These are phyloP conservation scores for Ophiostoma ips DNA, from an alignment of 2,329 filamentous ascomycete species.

Conservation along the genomic window DNA sequence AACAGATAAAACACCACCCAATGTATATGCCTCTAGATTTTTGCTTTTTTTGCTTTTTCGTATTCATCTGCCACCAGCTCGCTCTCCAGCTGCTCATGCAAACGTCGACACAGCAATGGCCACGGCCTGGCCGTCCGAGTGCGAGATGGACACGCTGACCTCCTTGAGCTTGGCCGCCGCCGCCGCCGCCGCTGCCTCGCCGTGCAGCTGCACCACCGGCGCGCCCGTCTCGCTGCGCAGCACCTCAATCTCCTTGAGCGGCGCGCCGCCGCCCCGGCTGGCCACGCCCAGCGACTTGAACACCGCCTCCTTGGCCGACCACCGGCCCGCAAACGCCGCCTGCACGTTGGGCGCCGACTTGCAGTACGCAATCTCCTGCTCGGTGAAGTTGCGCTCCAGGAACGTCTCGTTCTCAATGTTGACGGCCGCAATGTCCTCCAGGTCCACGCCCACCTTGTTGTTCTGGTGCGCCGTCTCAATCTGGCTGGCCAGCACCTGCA, in stretches of 20 bases:
- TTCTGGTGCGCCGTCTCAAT: slow-evolving; percentile 36
- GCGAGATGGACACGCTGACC: slow-evolving; percentile 87
- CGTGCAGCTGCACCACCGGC: slow-evolving; percentile 71
- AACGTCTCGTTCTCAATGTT: slow-evolving; percentile 94
- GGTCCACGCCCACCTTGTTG: slow-evolving; percentile 84
- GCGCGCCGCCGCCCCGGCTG: slow-evolving; percentile 76
- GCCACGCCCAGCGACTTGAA: slow-evolving; percentile 91
- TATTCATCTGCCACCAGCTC: neutral
- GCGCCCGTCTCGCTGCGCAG: slow-evolving; percentile 65
- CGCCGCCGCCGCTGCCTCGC: slow-evolving; percentile 71
- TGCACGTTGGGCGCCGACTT: slow-evolving; percentile 50
- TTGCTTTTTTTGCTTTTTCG: too few species aligned
- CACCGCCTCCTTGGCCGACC: slow-evolving; percentile 96
- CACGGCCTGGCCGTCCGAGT: slow-evolving; percentile 86
- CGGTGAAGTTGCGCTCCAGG: slow-evolving; percentile 86
- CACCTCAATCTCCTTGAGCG: slow-evolving; percentile 92
- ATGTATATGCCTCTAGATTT: neutral
- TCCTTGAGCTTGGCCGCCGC: slow-evolving; percentile 75
- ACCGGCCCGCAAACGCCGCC: slow-evolving; percentile 85
- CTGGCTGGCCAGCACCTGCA: slow-evolving; percentile 61
- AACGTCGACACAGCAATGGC: slow-evolving; percentile 81
- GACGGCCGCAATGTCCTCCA: slow-evolving; percentile 75
- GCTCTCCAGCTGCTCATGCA: slow-evolving; percentile 5
- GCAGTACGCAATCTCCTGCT: slow-evolving; percentile 76
- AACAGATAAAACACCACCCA: neutral